phyloP scores from a whole-genome alignment of 129 eudicot species.

The Scalesia atractyloides region DNA sequence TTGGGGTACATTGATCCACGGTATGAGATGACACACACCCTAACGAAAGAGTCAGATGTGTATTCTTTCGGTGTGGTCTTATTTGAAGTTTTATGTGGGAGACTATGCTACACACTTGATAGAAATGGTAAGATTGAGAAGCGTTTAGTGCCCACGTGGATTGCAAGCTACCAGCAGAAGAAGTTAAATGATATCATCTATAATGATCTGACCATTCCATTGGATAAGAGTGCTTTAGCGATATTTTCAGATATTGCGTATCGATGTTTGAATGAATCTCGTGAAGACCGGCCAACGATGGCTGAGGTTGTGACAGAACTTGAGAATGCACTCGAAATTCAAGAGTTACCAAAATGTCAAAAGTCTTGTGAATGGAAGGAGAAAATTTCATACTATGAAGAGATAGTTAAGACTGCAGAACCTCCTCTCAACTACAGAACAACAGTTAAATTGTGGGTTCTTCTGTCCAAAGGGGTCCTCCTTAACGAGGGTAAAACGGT shows the following conservation, averaged over 20 bases:
- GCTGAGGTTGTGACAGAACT: slow-evolving; percentile 12
- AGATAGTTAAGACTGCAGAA: neutral
- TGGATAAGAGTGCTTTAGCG: neutral
- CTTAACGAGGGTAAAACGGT: slow-evolving; percentile 10
- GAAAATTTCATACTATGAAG: too few species aligned
- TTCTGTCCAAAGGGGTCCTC: slow-evolving; percentile 15
- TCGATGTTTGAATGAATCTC: slow-evolving; percentile 15
- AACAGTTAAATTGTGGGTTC: neutral
- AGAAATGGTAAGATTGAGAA: neutral
- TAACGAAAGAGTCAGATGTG: slow-evolving; percentile 22
- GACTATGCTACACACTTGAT: neutral
- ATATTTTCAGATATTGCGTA: slow-evolving; percentile 15
- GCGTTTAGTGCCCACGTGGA: slow-evolving; percentile 11
- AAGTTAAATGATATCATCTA: slow-evolving; percentile 1
- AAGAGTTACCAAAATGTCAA: too few species aligned
- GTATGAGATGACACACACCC: neutral
- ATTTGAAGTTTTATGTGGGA: slow-evolving; percentile 14
- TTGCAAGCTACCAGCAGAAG: neutral
- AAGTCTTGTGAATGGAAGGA: neutral
- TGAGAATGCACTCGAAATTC: slow-evolving; percentile 15
- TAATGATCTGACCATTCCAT: neutral
- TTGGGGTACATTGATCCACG: neutral
- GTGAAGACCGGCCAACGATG: slow-evolving; percentile 19
- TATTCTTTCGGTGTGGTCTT: slow-evolving; percentile 14
- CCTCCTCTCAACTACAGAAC: slow-evolving; percentile 9